Evolutionary conservation across 2,329 filamentous ascomycete species (phyloP).

Genomic region (Aspergillus sergii): DNA sequence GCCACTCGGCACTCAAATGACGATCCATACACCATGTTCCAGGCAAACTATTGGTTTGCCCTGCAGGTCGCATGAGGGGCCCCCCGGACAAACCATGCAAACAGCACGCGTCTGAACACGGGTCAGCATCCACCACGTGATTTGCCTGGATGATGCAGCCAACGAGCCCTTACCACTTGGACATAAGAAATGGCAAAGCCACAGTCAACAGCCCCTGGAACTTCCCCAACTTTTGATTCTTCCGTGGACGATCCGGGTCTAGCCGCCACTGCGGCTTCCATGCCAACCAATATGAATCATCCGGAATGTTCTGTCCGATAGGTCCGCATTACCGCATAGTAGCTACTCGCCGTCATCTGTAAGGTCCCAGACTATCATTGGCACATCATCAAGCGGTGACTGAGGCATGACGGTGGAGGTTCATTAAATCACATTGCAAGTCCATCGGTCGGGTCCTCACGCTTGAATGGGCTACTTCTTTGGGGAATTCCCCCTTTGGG

Average conservation of each 20-base stretch:
- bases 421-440: not conserved
- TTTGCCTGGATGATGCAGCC: constrained; percentile 12
- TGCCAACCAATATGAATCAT: not conserved
- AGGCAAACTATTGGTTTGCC: constrained; percentile 12
- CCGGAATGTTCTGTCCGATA: constrained; percentile 1
- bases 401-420: constrained; percentile 14
- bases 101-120: constrained; percentile 13
- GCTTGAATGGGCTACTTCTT: not conserved
- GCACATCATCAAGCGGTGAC: constrained; percentile 11
- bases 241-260: constrained; percentile 3
- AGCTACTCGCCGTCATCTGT: constrained; percentile 15
- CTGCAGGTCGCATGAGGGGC: constrained; percentile 23
- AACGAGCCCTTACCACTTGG: constrained; percentile 8
- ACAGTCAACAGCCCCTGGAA: not conserved
- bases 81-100: constrained; percentile 13
- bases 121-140: constrained; percentile 15
- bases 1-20: constrained; percentile 3
- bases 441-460: not conserved
- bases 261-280: constrained; percentile 5
- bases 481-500: not conserved
- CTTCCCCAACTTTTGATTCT: not conserved
- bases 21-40: not conserved
- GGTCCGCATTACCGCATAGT: constrained; percentile 9
- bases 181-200: not conserved
- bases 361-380: constrained; percentile 19